These are phyloP conservation scores for Pterocarpus macrocarpus DNA, from an alignment of 306 rosid genomes.

Conservation along the genomic window DNA sequence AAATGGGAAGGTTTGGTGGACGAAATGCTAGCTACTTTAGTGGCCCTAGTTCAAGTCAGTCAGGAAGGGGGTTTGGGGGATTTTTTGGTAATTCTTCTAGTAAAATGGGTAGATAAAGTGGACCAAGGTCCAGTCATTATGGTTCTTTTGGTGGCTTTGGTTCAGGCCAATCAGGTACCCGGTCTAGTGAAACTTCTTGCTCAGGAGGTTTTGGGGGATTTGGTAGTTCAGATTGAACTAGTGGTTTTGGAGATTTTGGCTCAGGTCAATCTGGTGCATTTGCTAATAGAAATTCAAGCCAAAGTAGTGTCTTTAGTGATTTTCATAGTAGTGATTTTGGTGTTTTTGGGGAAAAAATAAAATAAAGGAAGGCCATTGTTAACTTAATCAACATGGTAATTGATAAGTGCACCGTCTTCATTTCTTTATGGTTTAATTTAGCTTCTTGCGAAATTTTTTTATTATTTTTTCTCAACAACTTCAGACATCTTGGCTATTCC, in stretches of 20 bases:
- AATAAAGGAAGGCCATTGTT: conserved; percentile 39
- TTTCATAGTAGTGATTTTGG: conserved; percentile 38
- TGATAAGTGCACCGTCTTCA: not conserved
- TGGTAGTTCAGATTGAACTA: conserved; percentile 19
- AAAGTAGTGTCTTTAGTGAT: conserved; percentile 40
- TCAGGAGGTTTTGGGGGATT: conserved; percentile 41
- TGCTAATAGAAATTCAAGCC: conserved; percentile 46
- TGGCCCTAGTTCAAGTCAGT: conserved; percentile 45
- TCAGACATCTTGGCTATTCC: conserved; percentile 19
- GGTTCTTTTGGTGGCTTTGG: conserved; percentile 57
- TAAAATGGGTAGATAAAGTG: conserved; percentile 35
- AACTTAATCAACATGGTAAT: conserved; percentile 28
- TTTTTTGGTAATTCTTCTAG: conserved; percentile 10
- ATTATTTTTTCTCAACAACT: not conserved
- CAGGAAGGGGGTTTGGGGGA: conserved; percentile 36
- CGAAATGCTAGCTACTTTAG: conserved; percentile 58
- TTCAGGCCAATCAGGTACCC: conserved; percentile 45
- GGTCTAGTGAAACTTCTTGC: conserved; percentile 43
- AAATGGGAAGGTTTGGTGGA: conserved; percentile 35
- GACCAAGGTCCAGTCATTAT: conserved; percentile 43
- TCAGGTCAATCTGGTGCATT: conserved; percentile 46
- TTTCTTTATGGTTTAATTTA: not conserved
- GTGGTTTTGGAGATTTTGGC: conserved; percentile 30
- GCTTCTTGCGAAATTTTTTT: conserved; percentile 34
- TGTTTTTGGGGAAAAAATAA: conserved; percentile 4